These are phyloP conservation scores for Podaxis sp. DNA, from an alignment of 768 basidiomycete genomes.

Conservation along the genomic window DNA sequence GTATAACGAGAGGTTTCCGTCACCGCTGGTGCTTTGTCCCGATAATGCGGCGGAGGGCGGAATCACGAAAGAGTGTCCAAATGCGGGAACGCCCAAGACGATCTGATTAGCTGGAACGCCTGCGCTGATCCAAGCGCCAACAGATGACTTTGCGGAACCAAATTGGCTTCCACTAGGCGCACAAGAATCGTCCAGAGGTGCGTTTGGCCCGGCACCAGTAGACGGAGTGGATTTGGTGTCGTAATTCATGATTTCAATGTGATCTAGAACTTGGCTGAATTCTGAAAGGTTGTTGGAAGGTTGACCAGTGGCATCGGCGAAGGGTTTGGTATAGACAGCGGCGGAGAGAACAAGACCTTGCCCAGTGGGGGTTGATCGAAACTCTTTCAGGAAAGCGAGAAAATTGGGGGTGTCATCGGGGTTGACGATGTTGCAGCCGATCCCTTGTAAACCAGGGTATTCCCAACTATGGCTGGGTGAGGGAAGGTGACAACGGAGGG, in stretches of 20 bases:
- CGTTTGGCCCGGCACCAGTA: slow-evolving; percentile 68
- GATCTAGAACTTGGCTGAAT: slow-evolving; percentile 70
- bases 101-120: slow-evolving; percentile 71
- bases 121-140: slow-evolving; percentile 70
- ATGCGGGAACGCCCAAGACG: slow-evolving; percentile 80
- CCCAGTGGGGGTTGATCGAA: slow-evolving; percentile 52
- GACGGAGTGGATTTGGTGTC: slow-evolving; percentile 56
- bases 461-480: slow-evolving; percentile 60
- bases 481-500: slow-evolving; percentile 5
- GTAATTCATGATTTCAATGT: slow-evolving; percentile 72
- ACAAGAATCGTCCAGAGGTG: slow-evolving; percentile 80
- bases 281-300: slow-evolving; percentile 59
- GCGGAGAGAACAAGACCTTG: slow-evolving; percentile 66
- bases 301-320: slow-evolving; percentile 48
- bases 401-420: slow-evolving; percentile 73
- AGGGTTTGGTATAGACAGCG: slow-evolving; percentile 65
- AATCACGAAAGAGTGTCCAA: slow-evolving; percentile 72
- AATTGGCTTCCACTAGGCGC: slow-evolving; percentile 48
- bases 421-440: slow-evolving; percentile 64
- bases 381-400: slow-evolving; percentile 67
- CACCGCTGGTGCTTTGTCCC: slow-evolving; percentile 16
- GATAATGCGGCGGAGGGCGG: slow-evolving; percentile 29
- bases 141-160: slow-evolving; percentile 75
- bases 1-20: slow-evolving; percentile 37
- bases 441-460: slow-evolving; percentile 67